These are phyloP conservation scores for Trichoderma sp. DNA, from an alignment of 2,329 filamentous ascomycete genomes.

Conservation along the genomic window DNA sequence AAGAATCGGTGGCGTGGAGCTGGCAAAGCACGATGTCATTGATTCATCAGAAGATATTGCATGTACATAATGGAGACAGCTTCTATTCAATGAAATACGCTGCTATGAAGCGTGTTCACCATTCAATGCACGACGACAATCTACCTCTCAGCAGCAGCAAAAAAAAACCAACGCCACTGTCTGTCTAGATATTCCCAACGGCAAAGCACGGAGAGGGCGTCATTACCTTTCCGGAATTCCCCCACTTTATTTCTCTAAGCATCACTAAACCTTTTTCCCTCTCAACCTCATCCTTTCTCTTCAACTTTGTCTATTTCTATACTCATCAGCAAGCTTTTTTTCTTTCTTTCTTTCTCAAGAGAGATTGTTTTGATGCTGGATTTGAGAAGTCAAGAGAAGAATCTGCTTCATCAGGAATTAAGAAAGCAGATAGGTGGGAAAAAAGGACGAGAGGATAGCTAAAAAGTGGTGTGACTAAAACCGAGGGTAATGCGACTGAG, in stretches of 20 bases:
- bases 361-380: too few relatives aligned
- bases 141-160: neutral
- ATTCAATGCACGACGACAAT: neutral
- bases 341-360: neutral
- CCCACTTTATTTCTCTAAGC: neutral
- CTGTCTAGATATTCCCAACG: neutral
- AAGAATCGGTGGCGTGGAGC: neutral
- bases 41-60: neutral
- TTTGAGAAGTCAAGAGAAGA: too few relatives aligned
- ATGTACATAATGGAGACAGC: neutral
- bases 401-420: too few relatives aligned
- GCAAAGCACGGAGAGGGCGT: neutral
- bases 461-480: neutral
- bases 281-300: neutral
- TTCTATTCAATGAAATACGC: neutral
- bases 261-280: neutral
- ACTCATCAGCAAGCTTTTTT: neutral
- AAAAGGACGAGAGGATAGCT: neutral
- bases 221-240: neutral
- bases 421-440: too few relatives aligned
- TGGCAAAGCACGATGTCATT: neutral
- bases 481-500: constrained; percentile 33
- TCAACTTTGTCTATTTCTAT: neutral
- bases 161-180: neutral
- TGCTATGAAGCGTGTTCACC: neutral